Conservation (phyloP, 2,329 filamentous ascomycete genomes). For the Coniochaeta prunicola region DNA sequence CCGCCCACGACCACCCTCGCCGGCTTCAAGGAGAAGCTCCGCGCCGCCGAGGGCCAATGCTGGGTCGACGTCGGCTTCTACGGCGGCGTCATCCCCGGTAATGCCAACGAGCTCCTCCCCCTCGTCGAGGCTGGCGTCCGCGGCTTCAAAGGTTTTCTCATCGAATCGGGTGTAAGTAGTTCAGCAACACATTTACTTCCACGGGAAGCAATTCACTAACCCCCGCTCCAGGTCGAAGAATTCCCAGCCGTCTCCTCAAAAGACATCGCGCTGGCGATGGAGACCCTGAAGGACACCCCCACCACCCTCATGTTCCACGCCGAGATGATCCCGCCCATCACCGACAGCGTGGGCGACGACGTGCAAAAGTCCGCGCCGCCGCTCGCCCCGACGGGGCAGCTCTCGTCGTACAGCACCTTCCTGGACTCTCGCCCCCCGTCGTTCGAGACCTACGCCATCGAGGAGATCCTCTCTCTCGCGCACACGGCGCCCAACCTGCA, state of each 20-base stretch:
- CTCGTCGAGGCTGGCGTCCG: conserved; percentile 80
- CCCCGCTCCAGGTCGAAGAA: conserved; percentile 67
- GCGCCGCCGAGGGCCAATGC: conserved; percentile 77
- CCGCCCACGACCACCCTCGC: conserved; percentile 87
- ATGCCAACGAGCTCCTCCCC: conserved; percentile 68
- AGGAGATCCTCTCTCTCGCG: conserved; percentile 76
- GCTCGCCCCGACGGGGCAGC: conserved; percentile 60
- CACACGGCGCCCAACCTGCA: conserved; percentile 73
- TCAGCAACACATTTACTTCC: neutral
- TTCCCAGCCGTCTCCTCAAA: conserved; percentile 81
- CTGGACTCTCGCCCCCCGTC: conserved; percentile 80
- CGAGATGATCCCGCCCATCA: conserved; percentile 90
- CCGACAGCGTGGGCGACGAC: conserved; percentile 70
- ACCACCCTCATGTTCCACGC: conserved; percentile 99
- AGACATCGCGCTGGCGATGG: conserved; percentile 77
- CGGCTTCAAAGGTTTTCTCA: conserved; percentile 96
- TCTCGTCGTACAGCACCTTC: conserved; percentile 82
- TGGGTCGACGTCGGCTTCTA: conserved; percentile 99
- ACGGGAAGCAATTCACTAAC: neutral
- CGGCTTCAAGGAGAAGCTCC: conserved; percentile 77
- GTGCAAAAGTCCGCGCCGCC: conserved; percentile 65
- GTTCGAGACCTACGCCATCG: conserved; percentile 87
- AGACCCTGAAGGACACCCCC: conserved; percentile 67
- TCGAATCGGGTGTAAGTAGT: conserved; percentile 79
- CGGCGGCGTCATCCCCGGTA: conserved; percentile 88